Base-by-base conservation (phyloP, 306 rosid species). In the Astragalus glycyphyllos region DNA sequence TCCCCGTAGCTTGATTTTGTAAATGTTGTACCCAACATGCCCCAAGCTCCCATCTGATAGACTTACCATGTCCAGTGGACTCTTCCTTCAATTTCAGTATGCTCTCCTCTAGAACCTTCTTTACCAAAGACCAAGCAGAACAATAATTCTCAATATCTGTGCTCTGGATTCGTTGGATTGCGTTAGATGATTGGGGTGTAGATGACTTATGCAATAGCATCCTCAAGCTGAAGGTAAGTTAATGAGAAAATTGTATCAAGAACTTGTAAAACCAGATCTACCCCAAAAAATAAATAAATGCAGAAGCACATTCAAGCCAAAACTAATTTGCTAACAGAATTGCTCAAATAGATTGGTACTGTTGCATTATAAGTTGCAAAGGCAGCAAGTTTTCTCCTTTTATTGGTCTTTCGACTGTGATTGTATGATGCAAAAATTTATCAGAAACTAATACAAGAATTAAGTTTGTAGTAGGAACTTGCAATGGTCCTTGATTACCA, bases 31-130 rank as follows among this genome's bases (percentile, higher is more conserved):
- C 87, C 99, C 99, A 94, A 72, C 99, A 90, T 75, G 99, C 97
- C 79, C 99, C 99, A 69, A 94, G 82, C 84, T 94, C 99, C 99
- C 99, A 94, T 86, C 99, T 90, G 75, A 94, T 89, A 38, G 92
- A 87, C 82, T 83, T 86, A 4, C 64, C 77, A 11, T 49, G 74
- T 71, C 75, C 79, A 48, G 78, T 35, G 68, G 92, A 74, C 50
- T 88, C 97, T 72, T 84, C 92, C 85, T 80, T 85, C 85, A 94
- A 82, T 73, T 88, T 89, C 56, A 58, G 65, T 81, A 87, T 83
- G 79, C 98, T 90, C 81, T 87, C 85, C 73, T 86, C 96, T 0
- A 89, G 80, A 78, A 89, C 85, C 70, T 83, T 82, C 84, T 84
- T 89, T 9, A 89, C 96, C 77, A 84, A 73, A 35, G 85, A 78